phyloP scores from a whole-genome alignment of 1,139 yeast genomes.

The Diutina pseudorugosa region DNA sequence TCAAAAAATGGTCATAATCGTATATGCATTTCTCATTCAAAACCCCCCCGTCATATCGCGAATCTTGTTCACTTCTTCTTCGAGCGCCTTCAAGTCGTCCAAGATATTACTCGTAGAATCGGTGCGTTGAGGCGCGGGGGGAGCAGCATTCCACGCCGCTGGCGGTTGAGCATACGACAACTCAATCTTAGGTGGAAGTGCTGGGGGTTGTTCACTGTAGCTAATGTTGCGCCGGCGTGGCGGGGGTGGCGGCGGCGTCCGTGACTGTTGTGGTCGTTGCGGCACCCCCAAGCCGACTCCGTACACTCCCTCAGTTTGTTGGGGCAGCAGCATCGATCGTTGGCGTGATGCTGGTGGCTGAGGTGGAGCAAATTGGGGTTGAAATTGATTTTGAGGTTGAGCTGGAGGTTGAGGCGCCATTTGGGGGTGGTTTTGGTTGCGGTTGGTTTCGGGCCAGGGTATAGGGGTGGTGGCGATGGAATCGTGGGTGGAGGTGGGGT shows the following conservation, averaged over 20 bases:
- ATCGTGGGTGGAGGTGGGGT: not conserved
- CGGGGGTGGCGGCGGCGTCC: conserved; percentile 35
- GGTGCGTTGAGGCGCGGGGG: conserved; percentile 7
- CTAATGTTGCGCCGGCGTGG: conserved; percentile 17
- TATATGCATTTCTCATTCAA: conserved; percentile 7
- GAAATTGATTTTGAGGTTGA: not conserved
- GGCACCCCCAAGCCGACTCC: conserved; percentile 7
- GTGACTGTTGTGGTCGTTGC: conserved; percentile 8
- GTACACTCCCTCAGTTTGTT: not conserved
- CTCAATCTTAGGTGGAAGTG: conserved; percentile 8
- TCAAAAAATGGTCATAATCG: not conserved
- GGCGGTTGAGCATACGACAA: conserved; percentile 9
- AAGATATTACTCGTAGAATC: conserved; percentile 36
- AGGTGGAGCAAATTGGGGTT: conserved; percentile 24
- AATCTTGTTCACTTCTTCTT: conserved; percentile 50
- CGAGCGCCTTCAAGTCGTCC: conserved; percentile 50
- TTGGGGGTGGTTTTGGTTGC: not conserved
- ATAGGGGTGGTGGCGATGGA: not conserved
- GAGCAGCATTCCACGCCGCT: conserved; percentile 8
- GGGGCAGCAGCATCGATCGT: conserved; percentile 34
- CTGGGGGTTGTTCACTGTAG: not conserved
- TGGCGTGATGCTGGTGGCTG: conserved; percentile 24
- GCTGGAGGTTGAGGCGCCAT: not conserved
- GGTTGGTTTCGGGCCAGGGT: not conserved
- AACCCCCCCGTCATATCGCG: conserved; percentile 39